A percentile compares a stretch with the other conserved stretches of the same genome.
These are phyloP conservation scores for Trypanosoma scelopori DNA, from an alignment of 208 protist species.

Conservation along the genomic window DNA sequence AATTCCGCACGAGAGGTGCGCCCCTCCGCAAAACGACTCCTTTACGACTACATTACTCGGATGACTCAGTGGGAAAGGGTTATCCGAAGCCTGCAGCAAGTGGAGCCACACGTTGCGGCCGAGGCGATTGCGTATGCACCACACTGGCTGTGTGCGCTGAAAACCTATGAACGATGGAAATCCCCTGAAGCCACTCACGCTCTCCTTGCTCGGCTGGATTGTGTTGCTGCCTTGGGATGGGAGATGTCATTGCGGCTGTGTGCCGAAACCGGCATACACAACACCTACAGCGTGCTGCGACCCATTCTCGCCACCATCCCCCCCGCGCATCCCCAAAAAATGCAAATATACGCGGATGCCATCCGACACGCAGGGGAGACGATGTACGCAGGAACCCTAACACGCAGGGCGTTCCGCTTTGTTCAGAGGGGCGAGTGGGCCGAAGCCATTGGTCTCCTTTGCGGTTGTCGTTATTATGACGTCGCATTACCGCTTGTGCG, in stretches of 20 bases:
- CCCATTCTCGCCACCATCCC: conserved; percentile 40
- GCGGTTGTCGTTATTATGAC: conserved; percentile 35
- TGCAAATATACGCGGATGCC: conserved; percentile 31
- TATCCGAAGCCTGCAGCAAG: neutral
- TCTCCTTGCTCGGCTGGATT: conserved; percentile 17
- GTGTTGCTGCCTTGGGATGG: conserved; percentile 23
- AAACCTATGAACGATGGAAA: conserved; percentile 25
- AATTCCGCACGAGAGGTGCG: conserved; percentile 41
- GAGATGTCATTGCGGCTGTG: conserved; percentile 30
- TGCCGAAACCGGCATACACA: conserved; percentile 14
- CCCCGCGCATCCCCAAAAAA: conserved; percentile 19
- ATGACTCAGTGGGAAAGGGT: conserved; percentile 16
- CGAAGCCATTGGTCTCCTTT: conserved; percentile 35
- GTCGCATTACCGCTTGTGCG: conserved; percentile 26
- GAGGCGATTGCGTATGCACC: conserved; percentile 31
- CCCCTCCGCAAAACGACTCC: conserved; percentile 41
- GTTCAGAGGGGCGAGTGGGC: conserved; percentile 24
- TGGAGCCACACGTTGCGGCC: conserved; percentile 19
- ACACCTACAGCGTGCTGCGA: conserved; percentile 47
- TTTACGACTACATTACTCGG: conserved; percentile 17
- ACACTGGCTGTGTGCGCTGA: conserved; percentile 36
- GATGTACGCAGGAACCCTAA: conserved; percentile 71
- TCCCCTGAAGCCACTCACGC: conserved; percentile 12
- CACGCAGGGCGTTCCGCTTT: conserved; percentile 33
- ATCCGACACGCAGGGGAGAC: conserved; percentile 29